phyloP scores from a whole-genome alignment of 345 rosid species.

The Eucalyptus melliodora region DNA sequence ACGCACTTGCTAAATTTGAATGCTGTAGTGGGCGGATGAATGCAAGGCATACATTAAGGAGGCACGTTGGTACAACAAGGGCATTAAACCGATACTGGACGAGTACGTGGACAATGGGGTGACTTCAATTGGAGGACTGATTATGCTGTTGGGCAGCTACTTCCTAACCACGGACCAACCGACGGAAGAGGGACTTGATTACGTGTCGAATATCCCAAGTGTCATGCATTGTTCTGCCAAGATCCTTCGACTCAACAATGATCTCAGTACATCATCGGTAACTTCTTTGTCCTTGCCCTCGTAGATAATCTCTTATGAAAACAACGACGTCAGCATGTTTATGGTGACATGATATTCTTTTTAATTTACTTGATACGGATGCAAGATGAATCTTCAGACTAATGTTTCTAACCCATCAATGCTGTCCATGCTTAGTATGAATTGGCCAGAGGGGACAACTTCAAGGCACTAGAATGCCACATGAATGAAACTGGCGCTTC shows the following conservation, averaged over 20 bases:
- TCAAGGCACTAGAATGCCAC: not conserved
- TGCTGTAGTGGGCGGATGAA: not conserved
- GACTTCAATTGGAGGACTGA: not conserved
- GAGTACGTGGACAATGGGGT: not conserved
- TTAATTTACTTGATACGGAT: not conserved
- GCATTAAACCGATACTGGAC: not conserved
- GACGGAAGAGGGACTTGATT: not conserved
- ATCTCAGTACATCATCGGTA: not conserved
- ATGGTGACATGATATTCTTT: not conserved
- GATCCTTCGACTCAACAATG: not conserved
- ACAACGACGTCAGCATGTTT: not conserved
- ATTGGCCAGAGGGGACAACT: not conserved
- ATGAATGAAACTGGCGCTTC: not conserved
- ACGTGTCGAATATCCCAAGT: not conserved
- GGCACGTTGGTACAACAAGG: not conserved
- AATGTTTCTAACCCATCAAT: not conserved
- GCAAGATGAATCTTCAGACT: not conserved
- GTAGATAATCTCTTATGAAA: not conserved
- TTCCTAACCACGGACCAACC: not conserved
- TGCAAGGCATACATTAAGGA: not conserved
- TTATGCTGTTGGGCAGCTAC: not conserved
- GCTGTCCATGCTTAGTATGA: not conserved
- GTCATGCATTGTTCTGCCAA: not conserved
- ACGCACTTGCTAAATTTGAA: not conserved
- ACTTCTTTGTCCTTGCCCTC: not conserved